Base-by-base conservation (phyloP, 1,139 yeast genomes). In the Pneumocystis wakefieldiae region DNA sequence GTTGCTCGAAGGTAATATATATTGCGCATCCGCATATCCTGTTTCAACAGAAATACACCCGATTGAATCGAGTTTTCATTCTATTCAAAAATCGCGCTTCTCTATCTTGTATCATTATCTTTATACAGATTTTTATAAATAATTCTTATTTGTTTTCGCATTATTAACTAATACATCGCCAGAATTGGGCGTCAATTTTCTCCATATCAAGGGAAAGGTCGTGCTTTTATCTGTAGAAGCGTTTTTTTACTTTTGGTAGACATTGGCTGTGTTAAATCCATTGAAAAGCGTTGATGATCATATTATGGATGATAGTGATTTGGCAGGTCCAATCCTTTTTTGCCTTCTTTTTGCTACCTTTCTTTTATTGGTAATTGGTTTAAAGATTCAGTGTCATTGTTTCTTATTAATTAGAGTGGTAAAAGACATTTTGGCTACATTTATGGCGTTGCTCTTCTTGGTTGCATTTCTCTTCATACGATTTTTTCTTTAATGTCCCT, bases 401-500 rank as follows among this genome's bases (percentile, higher is more conserved):
- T 4, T 39, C 58, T 32, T 35, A 42, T 19, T 36, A 28, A 32
- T 15, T 19, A 55, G 65, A 82, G 95, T 1, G 98, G 99, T 15
- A 92, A 91, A 72, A 89, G 91, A 24, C 97, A 92, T 73, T 92
- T 92, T 73, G 97, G 98, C 2, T 94, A 94, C 74, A 88, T 92
- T 63, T 92, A 92, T 71, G 98, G 98, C 36, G 95, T 92, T 59
- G 98, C 97, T 0, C 76, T 94, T 62, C 84, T 91, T 69, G 99
- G 99, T 15, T 87, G 95, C 1, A 72, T 89, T 19, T 83, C 95
- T 57, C 81, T 90, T 69, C 97, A 91, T 74, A 82, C 82, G 68
- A 78, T 94, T 66, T 85, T 94, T 73, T 89, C 87, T 73, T 78
- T 90, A 67, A 92, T 92, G 99, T 83, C 91, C 29, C 78, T 77